phyloP scores from a whole-genome alignment of 306 rosid species.

The Pachyrhizus erosus region DNA sequence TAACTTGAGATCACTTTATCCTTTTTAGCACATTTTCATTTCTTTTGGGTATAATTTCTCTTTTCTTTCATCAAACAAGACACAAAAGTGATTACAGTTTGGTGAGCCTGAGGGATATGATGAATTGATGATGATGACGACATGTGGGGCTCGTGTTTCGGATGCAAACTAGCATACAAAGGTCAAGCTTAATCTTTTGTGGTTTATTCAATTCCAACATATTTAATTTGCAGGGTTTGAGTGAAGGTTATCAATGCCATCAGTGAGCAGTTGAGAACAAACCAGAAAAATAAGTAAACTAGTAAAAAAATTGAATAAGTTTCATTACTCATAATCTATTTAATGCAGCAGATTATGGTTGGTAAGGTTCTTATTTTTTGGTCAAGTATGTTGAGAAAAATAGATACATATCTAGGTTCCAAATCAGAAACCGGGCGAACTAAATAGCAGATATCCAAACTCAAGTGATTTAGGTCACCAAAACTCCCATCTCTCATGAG shows the following conservation, averaged over 20 bases:
- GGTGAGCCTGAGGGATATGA: conserved; percentile 27
- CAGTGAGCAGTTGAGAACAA: background rate
- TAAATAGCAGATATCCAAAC: background rate
- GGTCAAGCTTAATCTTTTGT: background rate
- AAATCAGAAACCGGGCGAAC: background rate
- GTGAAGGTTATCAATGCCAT: background rate
- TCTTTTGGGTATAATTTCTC: background rate
- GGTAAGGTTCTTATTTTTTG: background rate
- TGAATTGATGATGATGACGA: background rate
- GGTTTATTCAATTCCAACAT: background rate
- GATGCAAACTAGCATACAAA: background rate
- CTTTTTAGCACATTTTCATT: background rate
- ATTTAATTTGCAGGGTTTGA: background rate
- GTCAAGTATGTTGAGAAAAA: background rate
- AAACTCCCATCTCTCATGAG: conserved; percentile 1
- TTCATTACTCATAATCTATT: background rate
- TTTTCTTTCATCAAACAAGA: conserved; percentile 27
- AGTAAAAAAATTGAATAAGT: background rate
- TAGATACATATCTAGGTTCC: background rate
- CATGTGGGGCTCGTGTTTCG: background rate
- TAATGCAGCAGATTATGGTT: background rate
- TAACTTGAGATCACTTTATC: background rate
- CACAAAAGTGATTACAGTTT: conserved; percentile 1
- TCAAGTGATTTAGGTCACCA: conserved; percentile 33
- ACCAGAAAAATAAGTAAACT: background rate